Percentiles rank a stretch among this genome's conserved stretches.
Conservation (phyloP, 1,284 basidiomycete species). For the Psilocybe mexicana region DNA sequence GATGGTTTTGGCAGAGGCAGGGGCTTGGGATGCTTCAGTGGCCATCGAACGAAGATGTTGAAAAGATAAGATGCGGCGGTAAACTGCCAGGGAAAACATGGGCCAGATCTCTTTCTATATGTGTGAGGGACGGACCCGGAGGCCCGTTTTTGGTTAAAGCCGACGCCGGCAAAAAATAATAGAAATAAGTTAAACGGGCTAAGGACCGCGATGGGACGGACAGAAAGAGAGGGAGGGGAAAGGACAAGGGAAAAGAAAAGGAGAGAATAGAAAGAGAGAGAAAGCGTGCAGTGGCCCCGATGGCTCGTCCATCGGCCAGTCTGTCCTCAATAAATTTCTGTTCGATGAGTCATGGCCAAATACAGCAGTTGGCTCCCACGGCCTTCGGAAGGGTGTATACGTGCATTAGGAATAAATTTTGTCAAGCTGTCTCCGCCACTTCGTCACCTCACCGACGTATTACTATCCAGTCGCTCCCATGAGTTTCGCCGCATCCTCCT, state of each 20-base stretch:
- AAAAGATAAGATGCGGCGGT: slow-evolving; percentile 37
- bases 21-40: slow-evolving; percentile 50
- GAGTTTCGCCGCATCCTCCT: slow-evolving; percentile 47
- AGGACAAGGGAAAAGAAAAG: background rate
- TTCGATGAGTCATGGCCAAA: background rate
- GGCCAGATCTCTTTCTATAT: slow-evolving; percentile 14
- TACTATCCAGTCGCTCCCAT: slow-evolving; percentile 31
- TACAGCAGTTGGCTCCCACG: slow-evolving; percentile 22
- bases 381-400: background rate
- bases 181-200: background rate
- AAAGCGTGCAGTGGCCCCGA: too few species aligned
- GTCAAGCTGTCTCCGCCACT: slow-evolving; percentile 5
- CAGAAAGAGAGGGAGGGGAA: slow-evolving; percentile 4
- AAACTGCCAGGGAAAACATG: slow-evolving; percentile 25
- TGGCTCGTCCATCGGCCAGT: background rate
- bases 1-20: slow-evolving; percentile 73
- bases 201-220: slow-evolving; percentile 4
- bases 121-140: slow-evolving; percentile 7
- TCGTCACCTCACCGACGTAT: slow-evolving; percentile 18
- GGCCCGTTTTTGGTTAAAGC: slow-evolving; percentile 5
- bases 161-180: slow-evolving; percentile 5
- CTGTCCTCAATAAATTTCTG: slow-evolving; percentile 1
- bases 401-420: slow-evolving; percentile 23
- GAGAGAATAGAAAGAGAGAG: background rate
- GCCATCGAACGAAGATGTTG: slow-evolving; percentile 55